Evolutionary conservation across 768 basidiomycete genomes (phyloP).

Genomic region (Phlebiopsis flavidoalba): DNA sequence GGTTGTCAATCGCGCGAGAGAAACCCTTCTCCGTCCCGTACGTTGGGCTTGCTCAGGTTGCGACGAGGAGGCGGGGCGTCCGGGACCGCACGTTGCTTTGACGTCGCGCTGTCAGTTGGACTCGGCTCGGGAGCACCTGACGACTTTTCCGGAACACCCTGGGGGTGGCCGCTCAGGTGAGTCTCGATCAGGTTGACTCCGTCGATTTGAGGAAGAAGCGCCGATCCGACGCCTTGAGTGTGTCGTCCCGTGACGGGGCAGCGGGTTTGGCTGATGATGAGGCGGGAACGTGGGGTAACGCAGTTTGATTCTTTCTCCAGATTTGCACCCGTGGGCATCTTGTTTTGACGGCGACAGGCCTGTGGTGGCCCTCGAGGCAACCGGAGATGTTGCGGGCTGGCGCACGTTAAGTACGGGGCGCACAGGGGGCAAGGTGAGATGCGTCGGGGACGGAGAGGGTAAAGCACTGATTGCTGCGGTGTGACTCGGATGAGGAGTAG

Average conservation of each 20-base stretch:
- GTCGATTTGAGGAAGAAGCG: constrained; percentile 40
- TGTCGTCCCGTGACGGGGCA: constrained; percentile 18
- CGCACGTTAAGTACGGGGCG: constrained; percentile 16
- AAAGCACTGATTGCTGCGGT: constrained; percentile 20
- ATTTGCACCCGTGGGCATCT: constrained; percentile 7
- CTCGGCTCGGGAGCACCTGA: constrained; percentile 27
- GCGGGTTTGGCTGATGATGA: not conserved
- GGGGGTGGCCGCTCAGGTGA: constrained; percentile 27
- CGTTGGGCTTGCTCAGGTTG: constrained; percentile 18
- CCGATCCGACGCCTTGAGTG: constrained; percentile 33
- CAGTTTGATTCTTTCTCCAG: constrained; percentile 2
- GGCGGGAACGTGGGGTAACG: constrained; percentile 3
- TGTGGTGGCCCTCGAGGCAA: constrained; percentile 6
- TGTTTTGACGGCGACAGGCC: constrained; percentile 3
- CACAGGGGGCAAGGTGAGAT: constrained; percentile 24
- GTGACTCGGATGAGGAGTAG: constrained; percentile 43
- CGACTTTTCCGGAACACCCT: not conserved
- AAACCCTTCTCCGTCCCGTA: constrained; percentile 31
- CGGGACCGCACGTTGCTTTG: constrained; percentile 26
- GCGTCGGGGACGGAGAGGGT: constrained; percentile 25
- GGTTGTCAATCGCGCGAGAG: constrained; percentile 16
- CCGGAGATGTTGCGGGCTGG: constrained; percentile 5
- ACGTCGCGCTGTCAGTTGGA: constrained; percentile 29
- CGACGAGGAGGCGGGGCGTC: constrained; percentile 14
- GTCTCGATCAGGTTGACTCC: constrained; percentile 32